These are phyloP conservation scores for Plenodomus biglobosus DNA, from an alignment of 2,329 filamentous ascomycete species.

Conservation along the genomic window DNA sequence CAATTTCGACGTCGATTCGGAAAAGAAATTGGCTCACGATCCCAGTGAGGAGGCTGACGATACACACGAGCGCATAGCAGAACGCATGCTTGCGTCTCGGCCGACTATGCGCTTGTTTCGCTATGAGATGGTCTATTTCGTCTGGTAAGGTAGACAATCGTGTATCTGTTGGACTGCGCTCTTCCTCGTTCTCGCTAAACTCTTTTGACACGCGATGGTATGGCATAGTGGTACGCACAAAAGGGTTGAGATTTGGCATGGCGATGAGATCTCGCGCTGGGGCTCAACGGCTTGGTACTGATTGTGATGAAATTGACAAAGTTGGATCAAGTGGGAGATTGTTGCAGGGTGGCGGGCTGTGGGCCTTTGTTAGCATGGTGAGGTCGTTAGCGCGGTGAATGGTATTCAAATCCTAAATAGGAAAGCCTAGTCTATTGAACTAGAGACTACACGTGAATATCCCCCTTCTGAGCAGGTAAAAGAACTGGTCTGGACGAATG, in stretches of 20 bases:
- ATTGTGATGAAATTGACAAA: too few species aligned
- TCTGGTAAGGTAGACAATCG: neutral
- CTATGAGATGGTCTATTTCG: neutral
- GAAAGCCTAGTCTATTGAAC: constrained; percentile 1
- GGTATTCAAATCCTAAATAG: constrained; percentile 5
- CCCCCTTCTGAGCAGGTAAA: neutral
- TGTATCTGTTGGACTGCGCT: neutral
- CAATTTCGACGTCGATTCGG: constrained; percentile 1
- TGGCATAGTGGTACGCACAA: neutral
- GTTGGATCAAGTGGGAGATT: too few species aligned
- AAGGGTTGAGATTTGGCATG: constrained; percentile 8
- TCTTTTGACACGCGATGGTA: constrained; percentile 5
- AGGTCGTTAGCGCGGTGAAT: neutral
- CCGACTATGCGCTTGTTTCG: neutral
- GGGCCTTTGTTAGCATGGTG: neutral
- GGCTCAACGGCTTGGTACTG: too few species aligned
- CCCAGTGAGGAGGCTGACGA: constrained; percentile 5
- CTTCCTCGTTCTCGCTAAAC: neutral
- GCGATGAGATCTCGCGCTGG: neutral
- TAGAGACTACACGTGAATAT: neutral
- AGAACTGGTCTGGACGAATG: neutral
- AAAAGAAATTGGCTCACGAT: constrained; percentile 1
- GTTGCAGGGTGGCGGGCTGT: neutral
- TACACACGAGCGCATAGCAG: constrained; percentile 1
- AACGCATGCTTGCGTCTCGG: neutral